These are phyloP conservation scores for Fagus sylvatica DNA, from an alignment of 306 rosid species.

Conservation along the genomic window DNA sequence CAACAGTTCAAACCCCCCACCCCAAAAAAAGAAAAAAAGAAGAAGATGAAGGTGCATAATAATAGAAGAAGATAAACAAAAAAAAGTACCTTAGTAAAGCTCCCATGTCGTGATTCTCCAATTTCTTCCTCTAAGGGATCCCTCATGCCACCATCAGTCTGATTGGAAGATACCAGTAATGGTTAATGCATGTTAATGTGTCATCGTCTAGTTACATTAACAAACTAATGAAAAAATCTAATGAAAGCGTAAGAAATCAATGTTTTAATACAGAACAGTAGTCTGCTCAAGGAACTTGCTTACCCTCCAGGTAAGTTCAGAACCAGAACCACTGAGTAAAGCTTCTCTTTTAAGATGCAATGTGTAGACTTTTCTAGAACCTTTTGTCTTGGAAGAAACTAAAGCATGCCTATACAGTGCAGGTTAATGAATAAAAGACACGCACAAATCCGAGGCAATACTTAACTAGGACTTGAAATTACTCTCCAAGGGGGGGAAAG, in stretches of 20 bases:
- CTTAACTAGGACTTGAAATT: neutral
- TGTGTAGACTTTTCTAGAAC: constrained; percentile 41
- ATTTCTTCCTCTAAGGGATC: constrained; percentile 36
- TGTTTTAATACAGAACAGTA: neutral
- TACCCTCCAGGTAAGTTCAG: constrained; percentile 56
- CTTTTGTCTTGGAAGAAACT: constrained; percentile 58
- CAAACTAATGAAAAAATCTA: neutral
- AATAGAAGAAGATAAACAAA: constrained; percentile 2
- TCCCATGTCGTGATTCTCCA: constrained; percentile 33
- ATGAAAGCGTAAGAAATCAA: neutral
- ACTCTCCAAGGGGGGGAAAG: neutral
- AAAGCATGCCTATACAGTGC: constrained; percentile 36
- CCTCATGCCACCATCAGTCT: constrained; percentile 61
- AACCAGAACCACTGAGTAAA: constrained; percentile 38
- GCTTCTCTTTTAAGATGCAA: constrained; percentile 55
- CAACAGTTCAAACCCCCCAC: neutral
- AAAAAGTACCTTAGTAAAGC: constrained; percentile 57
- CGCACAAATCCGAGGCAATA: neutral
- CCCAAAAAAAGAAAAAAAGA: neutral
- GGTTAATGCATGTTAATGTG: neutral
- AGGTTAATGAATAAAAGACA: neutral
- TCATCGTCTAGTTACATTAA: neutral
- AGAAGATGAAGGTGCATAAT: neutral
- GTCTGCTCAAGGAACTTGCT: constrained; percentile 3
- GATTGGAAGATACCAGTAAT: constrained; percentile 8